Percentiles rank a stretch among this genome's conserved stretches.
Evolutionary conservation across 208 protist genomes (phyloP).

Genomic region (Acanthamoeba quina): DNA sequence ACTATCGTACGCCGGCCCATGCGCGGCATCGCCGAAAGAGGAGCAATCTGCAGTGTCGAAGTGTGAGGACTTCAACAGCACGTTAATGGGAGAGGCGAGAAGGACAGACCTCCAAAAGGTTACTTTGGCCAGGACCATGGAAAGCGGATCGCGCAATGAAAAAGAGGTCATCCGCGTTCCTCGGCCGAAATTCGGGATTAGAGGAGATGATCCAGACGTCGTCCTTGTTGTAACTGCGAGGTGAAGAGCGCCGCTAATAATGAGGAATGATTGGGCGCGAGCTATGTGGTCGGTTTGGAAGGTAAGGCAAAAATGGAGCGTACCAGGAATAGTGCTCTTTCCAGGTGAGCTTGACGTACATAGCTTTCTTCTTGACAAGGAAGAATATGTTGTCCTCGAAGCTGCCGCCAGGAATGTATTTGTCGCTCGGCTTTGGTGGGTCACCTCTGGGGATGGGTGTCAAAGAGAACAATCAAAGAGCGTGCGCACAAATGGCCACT

Average conservation of each 20-base stretch:
- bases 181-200: conserved; percentile 40
- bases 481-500: not conserved
- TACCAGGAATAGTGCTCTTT: conserved; percentile 68
- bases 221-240: conserved; percentile 69
- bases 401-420: conserved; percentile 35
- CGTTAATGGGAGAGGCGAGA: not conserved
- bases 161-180: conserved; percentile 69
- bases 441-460: not conserved
- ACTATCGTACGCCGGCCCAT: conserved; percentile 51
- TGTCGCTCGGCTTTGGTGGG: conserved; percentile 8
- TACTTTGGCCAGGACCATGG: conserved; percentile 51
- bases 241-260: not conserved
- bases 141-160: conserved; percentile 73
- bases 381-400: conserved; percentile 59
- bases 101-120: conserved; percentile 26
- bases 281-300: not conserved
- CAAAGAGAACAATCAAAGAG: not conserved
- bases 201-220: conserved; percentile 74
- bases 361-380: conserved; percentile 52
- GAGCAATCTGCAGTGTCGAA: conserved; percentile 48
- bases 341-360: conserved; percentile 62
- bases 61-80: not conserved
- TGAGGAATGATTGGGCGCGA: not conserved
- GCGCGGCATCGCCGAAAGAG: conserved; percentile 33
- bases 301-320: not conserved